These are phyloP conservation scores for Saccharomycopsis sp. DNA, from an alignment of 805 yeast species.

Conservation along the genomic window DNA sequence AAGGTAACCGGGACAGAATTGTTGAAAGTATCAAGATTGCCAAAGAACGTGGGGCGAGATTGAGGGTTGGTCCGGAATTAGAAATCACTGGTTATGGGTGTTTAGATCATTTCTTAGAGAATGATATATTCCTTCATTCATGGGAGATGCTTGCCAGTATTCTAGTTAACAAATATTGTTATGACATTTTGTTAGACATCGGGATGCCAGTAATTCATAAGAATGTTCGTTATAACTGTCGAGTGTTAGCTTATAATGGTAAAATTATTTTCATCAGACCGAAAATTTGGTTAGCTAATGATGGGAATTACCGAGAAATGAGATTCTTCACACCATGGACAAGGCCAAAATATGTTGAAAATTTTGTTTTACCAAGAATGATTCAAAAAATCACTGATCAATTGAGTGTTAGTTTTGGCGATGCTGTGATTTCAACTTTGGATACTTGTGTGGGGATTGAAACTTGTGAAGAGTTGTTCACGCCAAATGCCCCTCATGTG, in stretches of 20 bases:
- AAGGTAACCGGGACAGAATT: conserved; percentile 92
- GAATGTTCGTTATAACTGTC: conserved; percentile 84
- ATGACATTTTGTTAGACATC: conserved; percentile 76
- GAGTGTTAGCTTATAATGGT: conserved; percentile 75
- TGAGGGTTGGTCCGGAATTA: conserved; percentile 95
- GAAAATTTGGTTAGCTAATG: conserved; percentile 88
- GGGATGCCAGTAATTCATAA: conserved; percentile 94
- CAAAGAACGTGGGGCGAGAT: conserved; percentile 62
- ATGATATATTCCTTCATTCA: conserved; percentile 79
- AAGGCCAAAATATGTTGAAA: conserved; percentile 68
- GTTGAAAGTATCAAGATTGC: conserved; percentile 73
- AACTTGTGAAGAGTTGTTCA: conserved; percentile 95
- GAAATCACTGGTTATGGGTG: conserved; percentile 95
- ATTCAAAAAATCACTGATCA: conserved; percentile 66
- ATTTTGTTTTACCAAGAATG: conserved; percentile 60
- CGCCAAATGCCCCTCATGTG: conserved; percentile 94
- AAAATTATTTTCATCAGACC: conserved; percentile 83
- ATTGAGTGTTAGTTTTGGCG: conserved; percentile 71
- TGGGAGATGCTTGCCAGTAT: conserved; percentile 93
- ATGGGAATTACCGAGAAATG: conserved; percentile 98
- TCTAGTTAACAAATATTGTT: conserved; percentile 56
- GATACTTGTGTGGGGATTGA: conserved; percentile 95
- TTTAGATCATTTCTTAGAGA: conserved; percentile 87
- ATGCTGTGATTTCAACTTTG: conserved; percentile 74
- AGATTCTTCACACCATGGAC: conserved; percentile 95